phyloP scores from a whole-genome alignment of 2,329 filamentous ascomycete genomes.

The Hymenoscyphus fructigenus region DNA sequence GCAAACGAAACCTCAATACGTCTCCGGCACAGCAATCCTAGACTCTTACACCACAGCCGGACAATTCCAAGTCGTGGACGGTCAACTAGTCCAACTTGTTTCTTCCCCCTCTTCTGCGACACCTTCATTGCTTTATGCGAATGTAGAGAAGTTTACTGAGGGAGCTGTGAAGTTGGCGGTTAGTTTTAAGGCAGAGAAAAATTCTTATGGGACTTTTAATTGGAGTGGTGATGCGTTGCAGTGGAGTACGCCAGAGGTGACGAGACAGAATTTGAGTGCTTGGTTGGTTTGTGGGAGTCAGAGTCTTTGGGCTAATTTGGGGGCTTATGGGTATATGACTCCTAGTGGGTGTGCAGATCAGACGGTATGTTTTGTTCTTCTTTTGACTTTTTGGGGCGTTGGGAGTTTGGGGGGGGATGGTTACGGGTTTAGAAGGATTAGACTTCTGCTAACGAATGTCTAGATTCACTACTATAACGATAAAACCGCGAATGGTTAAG shows the following conservation, averaged over 20 bases:
- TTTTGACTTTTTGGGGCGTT: too few relatives aligned
- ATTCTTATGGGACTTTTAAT: conserved; percentile 54
- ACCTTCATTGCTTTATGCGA: conserved; percentile 25
- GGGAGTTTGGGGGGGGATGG: too few relatives aligned
- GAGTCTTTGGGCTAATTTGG: conserved; percentile 56
- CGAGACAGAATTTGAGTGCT: conserved; percentile 54
- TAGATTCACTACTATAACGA: conserved; percentile 46
- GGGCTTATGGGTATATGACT: conserved; percentile 57
- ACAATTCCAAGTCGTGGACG: conserved; percentile 55
- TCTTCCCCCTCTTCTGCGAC: conserved; percentile 17
- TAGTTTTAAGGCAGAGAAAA: conserved; percentile 50
- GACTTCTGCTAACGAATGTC: conserved; percentile 8
- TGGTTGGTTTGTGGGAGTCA: conserved; percentile 58
- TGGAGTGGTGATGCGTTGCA: conserved; percentile 59
- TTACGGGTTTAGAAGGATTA: too few relatives aligned
- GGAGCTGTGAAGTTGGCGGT: conserved; percentile 46
- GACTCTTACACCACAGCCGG: conserved; percentile 53
- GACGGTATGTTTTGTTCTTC: conserved; percentile 44
- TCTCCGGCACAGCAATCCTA: conserved; percentile 50
- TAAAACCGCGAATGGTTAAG: conserved; percentile 33
- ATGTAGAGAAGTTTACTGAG: conserved; percentile 42
- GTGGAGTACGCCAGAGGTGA: conserved; percentile 50
- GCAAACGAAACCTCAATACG: conserved; percentile 46
- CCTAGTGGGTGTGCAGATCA: conserved; percentile 55
- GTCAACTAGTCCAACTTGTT: conserved; percentile 45